Evolutionary conservation across 805 yeast genomes (phyloP).

Genomic region (Tetrapisispora pingtungensis): DNA sequence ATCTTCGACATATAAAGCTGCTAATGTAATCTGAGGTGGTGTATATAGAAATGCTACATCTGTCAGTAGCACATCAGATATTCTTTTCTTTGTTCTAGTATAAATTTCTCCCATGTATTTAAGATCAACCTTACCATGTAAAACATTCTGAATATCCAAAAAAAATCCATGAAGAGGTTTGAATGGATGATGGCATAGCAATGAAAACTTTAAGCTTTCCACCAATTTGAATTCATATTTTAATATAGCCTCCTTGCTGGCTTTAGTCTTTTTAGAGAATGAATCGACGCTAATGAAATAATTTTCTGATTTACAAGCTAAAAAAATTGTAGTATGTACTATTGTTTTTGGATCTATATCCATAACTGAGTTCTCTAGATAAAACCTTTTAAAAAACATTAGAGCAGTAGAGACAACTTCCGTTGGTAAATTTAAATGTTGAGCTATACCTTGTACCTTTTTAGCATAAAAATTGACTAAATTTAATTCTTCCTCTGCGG

Average conservation of each 20-base stretch:
- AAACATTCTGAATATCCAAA: slow-evolving; percentile 67
- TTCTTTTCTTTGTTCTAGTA: slow-evolving; percentile 56
- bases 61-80: slow-evolving; percentile 60
- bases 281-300: slow-evolving; percentile 76
- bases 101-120: slow-evolving; percentile 57
- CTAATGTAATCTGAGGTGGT: slow-evolving; percentile 93
- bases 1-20: slow-evolving; percentile 65
- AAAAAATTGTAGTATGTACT: slow-evolving; percentile 70
- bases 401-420: slow-evolving; percentile 85
- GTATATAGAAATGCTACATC: slow-evolving; percentile 72
- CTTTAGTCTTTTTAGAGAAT: slow-evolving; percentile 61
- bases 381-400: slow-evolving; percentile 71
- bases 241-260: slow-evolving; percentile 57
- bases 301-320: slow-evolving; percentile 91
- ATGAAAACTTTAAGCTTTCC: slow-evolving; percentile 65
- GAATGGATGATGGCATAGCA: slow-evolving; percentile 81
- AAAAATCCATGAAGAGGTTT: slow-evolving; percentile 90
- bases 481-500: slow-evolving; percentile 58
- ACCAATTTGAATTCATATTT: slow-evolving; percentile 71
- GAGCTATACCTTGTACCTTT: slow-evolving; percentile 59
- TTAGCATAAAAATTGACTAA: slow-evolving; percentile 64
- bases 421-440: slow-evolving; percentile 71
- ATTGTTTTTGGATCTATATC: slow-evolving; percentile 79
- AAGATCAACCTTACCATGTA: slow-evolving; percentile 38
- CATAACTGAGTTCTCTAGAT: slow-evolving; percentile 70